Evolutionary conservation across 352 stramenopile species (phyloP).

Genomic region (Globisporangium mamillatum): DNA sequence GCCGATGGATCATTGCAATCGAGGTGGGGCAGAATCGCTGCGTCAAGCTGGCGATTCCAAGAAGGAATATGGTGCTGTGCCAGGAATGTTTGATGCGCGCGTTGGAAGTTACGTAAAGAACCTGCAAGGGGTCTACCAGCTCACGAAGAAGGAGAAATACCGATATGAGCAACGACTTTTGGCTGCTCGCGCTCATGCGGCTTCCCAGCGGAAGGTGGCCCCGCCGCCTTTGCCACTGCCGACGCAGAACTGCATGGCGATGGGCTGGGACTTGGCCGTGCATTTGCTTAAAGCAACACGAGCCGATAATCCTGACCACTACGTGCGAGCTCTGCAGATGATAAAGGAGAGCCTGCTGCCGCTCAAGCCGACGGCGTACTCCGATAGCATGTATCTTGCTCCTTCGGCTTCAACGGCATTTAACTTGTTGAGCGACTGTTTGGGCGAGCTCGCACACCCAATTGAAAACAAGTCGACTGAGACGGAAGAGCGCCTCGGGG

Average conservation of each 20-base stretch:
- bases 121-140: constrained; percentile 65
- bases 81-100: constrained; percentile 65
- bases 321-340: constrained; percentile 68
- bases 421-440: constrained; percentile 68
- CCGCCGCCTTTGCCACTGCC: constrained; percentile 72
- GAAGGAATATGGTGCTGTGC: constrained; percentile 5
- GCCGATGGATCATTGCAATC: constrained; percentile 12
- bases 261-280: constrained; percentile 80
- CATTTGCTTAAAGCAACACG: constrained; percentile 70
- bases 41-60: constrained; percentile 19
- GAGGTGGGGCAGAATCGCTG: constrained; percentile 8
- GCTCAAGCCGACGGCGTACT: constrained; percentile 78
- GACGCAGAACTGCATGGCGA: constrained; percentile 80
- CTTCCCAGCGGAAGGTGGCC: constrained; percentile 64
- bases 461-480: constrained; percentile 14
- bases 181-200: constrained; percentile 48
- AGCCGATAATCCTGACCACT: constrained; percentile 61
- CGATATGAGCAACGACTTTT: constrained; percentile 67
- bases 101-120: constrained; percentile 72
- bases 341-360: constrained; percentile 62
- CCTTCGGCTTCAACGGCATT: constrained; percentile 72
- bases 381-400: constrained; percentile 82
- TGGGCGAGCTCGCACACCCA: constrained; percentile 42
- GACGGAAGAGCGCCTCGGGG: constrained; percentile 32
- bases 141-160: constrained; percentile 82